Evolutionary conservation across 345 rosid species (phyloP).

Genomic region (Arabis alpina): DNA sequence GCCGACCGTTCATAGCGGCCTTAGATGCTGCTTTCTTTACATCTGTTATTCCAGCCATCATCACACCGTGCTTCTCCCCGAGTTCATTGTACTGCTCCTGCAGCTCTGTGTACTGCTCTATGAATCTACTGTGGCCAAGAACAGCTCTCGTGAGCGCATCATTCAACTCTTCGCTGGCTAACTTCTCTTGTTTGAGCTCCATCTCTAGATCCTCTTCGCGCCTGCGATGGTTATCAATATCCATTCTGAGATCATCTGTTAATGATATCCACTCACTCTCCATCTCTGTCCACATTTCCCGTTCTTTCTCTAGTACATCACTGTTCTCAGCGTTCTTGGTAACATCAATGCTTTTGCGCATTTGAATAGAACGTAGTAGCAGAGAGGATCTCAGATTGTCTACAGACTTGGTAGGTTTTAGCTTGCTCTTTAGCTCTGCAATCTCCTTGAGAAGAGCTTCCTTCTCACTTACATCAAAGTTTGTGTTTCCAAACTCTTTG

Average conservation of each 20-base stretch:
- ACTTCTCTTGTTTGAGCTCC: slow-evolving; percentile 72
- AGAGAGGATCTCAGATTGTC: slow-evolving; percentile 76
- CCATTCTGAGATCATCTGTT: slow-evolving; percentile 89
- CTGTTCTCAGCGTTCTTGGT: slow-evolving; percentile 41
- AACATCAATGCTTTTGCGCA: slow-evolving; percentile 56
- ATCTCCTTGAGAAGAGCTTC: slow-evolving; percentile 85
- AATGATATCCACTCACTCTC: slow-evolving; percentile 95
- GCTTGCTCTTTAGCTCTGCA: slow-evolving; percentile 63
- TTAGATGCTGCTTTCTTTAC: slow-evolving; percentile 85
- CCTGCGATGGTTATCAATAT: slow-evolving; percentile 65
- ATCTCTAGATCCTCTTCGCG: slow-evolving; percentile 74
- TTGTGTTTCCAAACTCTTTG: slow-evolving; percentile 38
- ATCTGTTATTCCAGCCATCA: slow-evolving; percentile 82
- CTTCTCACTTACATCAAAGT: slow-evolving; percentile 59
- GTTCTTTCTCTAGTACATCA: slow-evolving; percentile 74
- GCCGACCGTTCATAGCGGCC: slow-evolving; percentile 74
- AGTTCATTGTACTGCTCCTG: slow-evolving; percentile 84
- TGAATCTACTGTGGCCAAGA: slow-evolving; percentile 89
- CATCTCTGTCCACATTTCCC: slow-evolving; percentile 92
- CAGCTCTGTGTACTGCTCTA: slow-evolving; percentile 86
- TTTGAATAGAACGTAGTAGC: slow-evolving; percentile 68
- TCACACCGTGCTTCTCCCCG: slow-evolving; percentile 63
- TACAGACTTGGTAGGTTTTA: slow-evolving; percentile 62
- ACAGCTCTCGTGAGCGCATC: slow-evolving; percentile 84
- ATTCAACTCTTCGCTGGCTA: slow-evolving; percentile 71